Evolutionary conservation across 345 rosid genomes (phyloP).

Genomic region (Abelmoschus esculentus): DNA sequence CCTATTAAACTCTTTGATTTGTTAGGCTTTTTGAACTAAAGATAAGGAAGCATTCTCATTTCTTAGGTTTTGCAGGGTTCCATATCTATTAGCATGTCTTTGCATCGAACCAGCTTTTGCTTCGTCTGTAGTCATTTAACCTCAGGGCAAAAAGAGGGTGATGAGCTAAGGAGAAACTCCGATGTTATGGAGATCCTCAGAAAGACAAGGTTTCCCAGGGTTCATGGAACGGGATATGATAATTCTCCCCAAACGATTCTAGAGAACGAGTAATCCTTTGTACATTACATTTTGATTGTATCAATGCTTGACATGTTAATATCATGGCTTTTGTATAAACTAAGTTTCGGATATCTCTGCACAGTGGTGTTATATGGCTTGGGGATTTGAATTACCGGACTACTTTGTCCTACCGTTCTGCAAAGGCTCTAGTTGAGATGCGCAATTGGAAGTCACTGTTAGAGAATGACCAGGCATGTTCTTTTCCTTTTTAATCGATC

Average conservation of each 20-base stretch:
- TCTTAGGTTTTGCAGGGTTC: not conserved
- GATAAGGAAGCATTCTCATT: not conserved
- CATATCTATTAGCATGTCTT: not conserved
- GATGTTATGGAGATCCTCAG: not conserved
- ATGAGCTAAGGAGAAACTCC: not conserved
- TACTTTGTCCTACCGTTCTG: not conserved
- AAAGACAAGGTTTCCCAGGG: not conserved
- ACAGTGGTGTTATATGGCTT: not conserved
- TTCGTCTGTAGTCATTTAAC: not conserved
- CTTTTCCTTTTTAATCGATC: not conserved
- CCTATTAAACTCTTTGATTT: not conserved
- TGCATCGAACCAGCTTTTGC: not conserved
- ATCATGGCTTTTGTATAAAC: not conserved
- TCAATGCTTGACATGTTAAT: too few relatives aligned
- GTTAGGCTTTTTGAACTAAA: not conserved
- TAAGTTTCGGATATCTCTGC: not conserved
- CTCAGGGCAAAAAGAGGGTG: not conserved
- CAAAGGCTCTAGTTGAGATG: not conserved
- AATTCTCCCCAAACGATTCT: not conserved
- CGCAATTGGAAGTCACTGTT: not conserved
- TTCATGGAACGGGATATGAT: not conserved
- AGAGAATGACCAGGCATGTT: not conserved
- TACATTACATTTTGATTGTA: not conserved
- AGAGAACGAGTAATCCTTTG: not conserved
- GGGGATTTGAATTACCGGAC: not conserved